phyloP scores from a whole-genome alignment of 345 rosid genomes.

The Dovyalis caffra region DNA sequence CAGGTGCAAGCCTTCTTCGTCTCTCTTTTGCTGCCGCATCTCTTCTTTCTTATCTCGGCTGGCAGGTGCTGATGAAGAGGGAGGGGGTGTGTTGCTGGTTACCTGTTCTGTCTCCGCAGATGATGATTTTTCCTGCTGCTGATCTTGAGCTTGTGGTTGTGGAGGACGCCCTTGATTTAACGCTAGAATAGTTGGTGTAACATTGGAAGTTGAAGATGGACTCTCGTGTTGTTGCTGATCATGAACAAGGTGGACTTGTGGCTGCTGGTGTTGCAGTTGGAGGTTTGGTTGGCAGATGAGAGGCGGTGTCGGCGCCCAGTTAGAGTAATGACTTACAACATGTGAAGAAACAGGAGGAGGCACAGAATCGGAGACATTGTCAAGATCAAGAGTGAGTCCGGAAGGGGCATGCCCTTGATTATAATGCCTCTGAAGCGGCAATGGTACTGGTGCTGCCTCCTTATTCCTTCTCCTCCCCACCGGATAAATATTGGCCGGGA shows the following conservation, averaged over 20 bases:
- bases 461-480: conserved; percentile 23
- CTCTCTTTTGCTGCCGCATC: conserved; percentile 67
- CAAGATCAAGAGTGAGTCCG: conserved; percentile 36
- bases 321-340: conserved; percentile 17
- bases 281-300: conserved; percentile 16
- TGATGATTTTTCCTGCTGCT: conserved; percentile 50
- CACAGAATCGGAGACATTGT: conserved; percentile 17
- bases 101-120: conserved; percentile 42
- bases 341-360: conserved; percentile 22
- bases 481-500: conserved; percentile 10
- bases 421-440: conserved; percentile 26
- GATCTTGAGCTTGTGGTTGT: conserved; percentile 18
- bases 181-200: conserved; percentile 28
- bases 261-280: conserved; percentile 17
- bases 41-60: conserved; percentile 68
- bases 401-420: conserved; percentile 25
- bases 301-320: conserved; percentile 33
- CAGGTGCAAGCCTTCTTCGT: conserved; percentile 91
- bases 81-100: conserved; percentile 28
- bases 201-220: conserved; percentile 17
- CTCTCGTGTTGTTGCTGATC: conserved; percentile 13
- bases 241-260: neutral
- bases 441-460: conserved; percentile 24
- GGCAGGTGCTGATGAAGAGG: conserved; percentile 22
- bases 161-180: conserved; percentile 26